Conservation (phyloP, 768 basidiomycete genomes). For the Lactifluus volemus region DNA sequence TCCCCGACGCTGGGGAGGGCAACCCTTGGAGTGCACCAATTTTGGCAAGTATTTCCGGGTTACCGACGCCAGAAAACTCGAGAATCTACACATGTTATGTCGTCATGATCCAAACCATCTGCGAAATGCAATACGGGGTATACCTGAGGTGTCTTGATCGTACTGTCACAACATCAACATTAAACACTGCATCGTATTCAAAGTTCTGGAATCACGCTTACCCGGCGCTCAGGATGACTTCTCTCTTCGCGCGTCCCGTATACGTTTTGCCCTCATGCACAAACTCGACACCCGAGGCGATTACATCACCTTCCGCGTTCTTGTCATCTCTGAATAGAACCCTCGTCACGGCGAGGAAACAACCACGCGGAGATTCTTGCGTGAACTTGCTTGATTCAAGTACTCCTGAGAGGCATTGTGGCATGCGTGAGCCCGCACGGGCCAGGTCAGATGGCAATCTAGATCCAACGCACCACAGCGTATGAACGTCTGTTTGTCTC, state of each 20-base stretch:
- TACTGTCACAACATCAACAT: slow-evolving; percentile 13
- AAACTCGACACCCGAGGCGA: slow-evolving; percentile 33
- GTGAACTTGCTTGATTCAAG: slow-evolving; percentile 1
- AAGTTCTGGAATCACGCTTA: slow-evolving; percentile 12
- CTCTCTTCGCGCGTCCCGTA: slow-evolving; percentile 29
- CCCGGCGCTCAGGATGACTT: slow-evolving; percentile 39
- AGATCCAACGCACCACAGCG: slow-evolving; percentile 2
- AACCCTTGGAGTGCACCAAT: slow-evolving; percentile 29
- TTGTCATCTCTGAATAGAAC: slow-evolving; percentile 16
- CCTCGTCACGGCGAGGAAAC: slow-evolving; percentile 16
- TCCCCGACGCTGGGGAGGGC: slow-evolving; percentile 42
- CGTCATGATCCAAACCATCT: background rate
- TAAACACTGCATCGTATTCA: background rate
- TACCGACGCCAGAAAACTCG: slow-evolving; percentile 51
- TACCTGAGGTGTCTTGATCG: slow-evolving; percentile 31
- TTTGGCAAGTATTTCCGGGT: slow-evolving; percentile 30
- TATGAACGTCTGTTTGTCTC: slow-evolving; percentile 9
- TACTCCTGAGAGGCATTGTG: background rate
- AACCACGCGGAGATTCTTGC: slow-evolving; percentile 12
- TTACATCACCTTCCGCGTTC: background rate
- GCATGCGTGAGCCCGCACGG: background rate
- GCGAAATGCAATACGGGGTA: background rate
- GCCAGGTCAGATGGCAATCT: background rate
- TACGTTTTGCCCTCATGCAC: slow-evolving; percentile 22
- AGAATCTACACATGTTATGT: slow-evolving; percentile 35